Conservation (phyloP, 148 eudicot species). For the Heliamphora exappendiculata region DNA sequence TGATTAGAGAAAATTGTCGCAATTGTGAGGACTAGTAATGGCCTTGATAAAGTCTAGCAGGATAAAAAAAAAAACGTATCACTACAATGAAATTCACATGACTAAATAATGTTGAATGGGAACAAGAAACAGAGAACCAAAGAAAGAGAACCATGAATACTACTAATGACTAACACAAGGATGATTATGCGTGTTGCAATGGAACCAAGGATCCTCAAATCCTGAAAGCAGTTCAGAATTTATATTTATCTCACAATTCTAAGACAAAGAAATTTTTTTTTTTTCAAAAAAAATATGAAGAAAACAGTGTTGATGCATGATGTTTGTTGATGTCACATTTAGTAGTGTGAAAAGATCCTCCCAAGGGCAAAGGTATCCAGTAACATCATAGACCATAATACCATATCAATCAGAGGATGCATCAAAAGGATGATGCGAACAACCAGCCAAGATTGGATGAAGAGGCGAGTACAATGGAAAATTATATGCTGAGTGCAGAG, state of each 20-base stretch:
- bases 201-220: neutral
- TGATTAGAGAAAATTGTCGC: too few relatives aligned
- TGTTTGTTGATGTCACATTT: neutral
- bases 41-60: too few relatives aligned
- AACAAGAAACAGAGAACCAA: neutral
- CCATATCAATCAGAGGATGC: too few relatives aligned
- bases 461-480: too few relatives aligned
- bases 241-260: neutral
- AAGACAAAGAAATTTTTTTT: neutral
- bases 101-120: neutral
- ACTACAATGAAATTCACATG: neutral
- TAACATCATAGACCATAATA: too few relatives aligned
- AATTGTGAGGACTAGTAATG: too few relatives aligned
- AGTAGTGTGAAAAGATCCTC: neutral
- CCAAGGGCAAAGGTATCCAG: neutral
- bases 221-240: neutral
- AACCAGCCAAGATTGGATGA: too few relatives aligned
- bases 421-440: too few relatives aligned
- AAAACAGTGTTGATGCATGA: neutral
- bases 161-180: neutral
- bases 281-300: too few relatives aligned
- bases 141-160: neutral
- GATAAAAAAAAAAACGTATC: too few relatives aligned
- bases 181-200: neutral
- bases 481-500: too few relatives aligned